These are phyloP conservation scores for Colletotrichum incanum DNA, from an alignment of 2,329 filamentous ascomycete species.

Conservation along the genomic window DNA sequence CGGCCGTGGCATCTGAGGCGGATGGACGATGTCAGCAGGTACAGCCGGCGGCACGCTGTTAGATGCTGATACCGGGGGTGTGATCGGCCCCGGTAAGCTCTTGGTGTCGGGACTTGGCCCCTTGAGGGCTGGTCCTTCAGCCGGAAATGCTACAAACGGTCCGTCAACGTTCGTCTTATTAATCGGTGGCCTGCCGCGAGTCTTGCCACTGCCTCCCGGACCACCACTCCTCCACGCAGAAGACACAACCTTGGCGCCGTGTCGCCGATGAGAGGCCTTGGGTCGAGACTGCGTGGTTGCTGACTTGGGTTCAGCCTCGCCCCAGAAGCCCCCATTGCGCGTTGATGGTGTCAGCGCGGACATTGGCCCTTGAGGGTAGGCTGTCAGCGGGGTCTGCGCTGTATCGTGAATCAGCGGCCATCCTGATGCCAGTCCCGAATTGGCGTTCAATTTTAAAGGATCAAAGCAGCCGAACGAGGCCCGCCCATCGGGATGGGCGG, in stretches of 20 bases:
- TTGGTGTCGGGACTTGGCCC: constrained; percentile 54
- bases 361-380: constrained; percentile 73
- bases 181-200: constrained; percentile 84
- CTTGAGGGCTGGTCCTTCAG: constrained; percentile 68
- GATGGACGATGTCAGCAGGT: constrained; percentile 1
- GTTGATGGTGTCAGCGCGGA: constrained; percentile 82
- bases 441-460: constrained; percentile 55
- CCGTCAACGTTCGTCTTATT: constrained; percentile 73
- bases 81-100: constrained; percentile 49
- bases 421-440: constrained; percentile 52
- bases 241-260: constrained; percentile 88
- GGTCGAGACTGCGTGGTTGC: constrained; percentile 78
- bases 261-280: constrained; percentile 71
- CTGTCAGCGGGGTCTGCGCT: constrained; percentile 74
- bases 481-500: constrained; percentile 61
- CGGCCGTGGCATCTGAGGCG: constrained; percentile 46
- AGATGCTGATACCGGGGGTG: constrained; percentile 24
- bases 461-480: constrained; percentile 52
- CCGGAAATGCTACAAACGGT: constrained; percentile 78
- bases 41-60: constrained; percentile 23
- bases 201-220: constrained; percentile 74
- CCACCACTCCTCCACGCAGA: constrained; percentile 87
- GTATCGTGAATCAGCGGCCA: constrained; percentile 66
- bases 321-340: constrained; percentile 65
- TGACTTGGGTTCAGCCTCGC: constrained; percentile 78